Percentiles rank a stretch among this genome's conserved stretches.
Conservation (phyloP, 495 filamentous ascomycete genomes). For the Annulohypoxylon moriforme region DNA sequence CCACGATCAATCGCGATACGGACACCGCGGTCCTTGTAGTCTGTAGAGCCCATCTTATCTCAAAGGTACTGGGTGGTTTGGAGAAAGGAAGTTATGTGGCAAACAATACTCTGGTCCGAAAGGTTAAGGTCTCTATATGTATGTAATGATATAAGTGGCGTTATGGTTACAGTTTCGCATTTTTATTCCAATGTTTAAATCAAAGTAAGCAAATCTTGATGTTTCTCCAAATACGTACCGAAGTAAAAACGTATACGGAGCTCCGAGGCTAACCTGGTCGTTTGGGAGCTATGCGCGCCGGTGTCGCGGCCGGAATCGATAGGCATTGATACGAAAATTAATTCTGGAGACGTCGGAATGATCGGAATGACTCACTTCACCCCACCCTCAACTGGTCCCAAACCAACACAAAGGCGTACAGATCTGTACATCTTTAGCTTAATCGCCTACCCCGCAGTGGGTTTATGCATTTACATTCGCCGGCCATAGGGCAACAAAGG, state of each 20-base stretch:
- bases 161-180: background rate
- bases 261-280: background rate
- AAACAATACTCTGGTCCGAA: background rate
- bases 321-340: constrained; percentile 9
- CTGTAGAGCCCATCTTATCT: constrained; percentile 43
- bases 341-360: background rate
- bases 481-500: background rate
- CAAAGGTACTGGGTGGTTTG: background rate
- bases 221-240: background rate
- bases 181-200: background rate
- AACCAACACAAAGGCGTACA: background rate
- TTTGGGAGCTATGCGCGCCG: constrained; percentile 10
- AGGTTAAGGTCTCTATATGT: background rate
- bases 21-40: constrained; percentile 57
- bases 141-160: background rate
- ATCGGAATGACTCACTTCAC: constrained; percentile 10
- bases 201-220: background rate
- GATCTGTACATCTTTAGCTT: background rate
- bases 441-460: constrained; percentile 35
- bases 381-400: background rate
- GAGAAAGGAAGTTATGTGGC: background rate
- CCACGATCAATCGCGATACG: constrained; percentile 73
- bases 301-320: constrained; percentile 20
- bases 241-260: background rate
- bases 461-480: background rate